Conservation (phyloP, 176 grass and related monocot genomes). For the Cenchrus fungigraminus region DNA sequence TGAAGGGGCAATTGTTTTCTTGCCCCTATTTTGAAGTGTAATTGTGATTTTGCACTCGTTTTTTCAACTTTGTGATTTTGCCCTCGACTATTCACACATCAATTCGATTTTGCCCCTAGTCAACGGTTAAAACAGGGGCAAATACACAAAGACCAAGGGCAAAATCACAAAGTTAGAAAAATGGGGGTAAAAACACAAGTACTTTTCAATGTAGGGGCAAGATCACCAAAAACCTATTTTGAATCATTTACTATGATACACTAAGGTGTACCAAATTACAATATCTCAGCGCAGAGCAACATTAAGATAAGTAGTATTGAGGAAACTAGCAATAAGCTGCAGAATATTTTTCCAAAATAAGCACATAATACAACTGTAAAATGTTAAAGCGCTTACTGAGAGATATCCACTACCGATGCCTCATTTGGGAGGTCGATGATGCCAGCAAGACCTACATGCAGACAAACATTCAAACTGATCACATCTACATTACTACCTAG, state of each 20-base stretch:
- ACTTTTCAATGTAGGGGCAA: too few relatives aligned
- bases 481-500: neutral
- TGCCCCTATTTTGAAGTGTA: too few relatives aligned
- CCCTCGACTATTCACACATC: too few relatives aligned
- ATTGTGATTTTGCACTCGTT: too few relatives aligned
- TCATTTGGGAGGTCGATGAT: constrained; percentile 59
- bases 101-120: too few relatives aligned
- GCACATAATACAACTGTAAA: neutral
- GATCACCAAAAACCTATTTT: neutral
- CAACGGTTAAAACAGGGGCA: too few relatives aligned
- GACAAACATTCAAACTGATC: constrained; percentile 24
- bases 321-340: constrained; percentile 2
- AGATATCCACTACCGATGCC: constrained; percentile 54
- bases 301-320: constrained; percentile 2
- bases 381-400: constrained; percentile 47
- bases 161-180: too few relatives aligned
- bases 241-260: constrained; percentile 28
- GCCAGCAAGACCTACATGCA: constrained; percentile 55
- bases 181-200: too few relatives aligned
- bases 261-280: neutral
- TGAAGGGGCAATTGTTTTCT: neutral
- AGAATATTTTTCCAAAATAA: neutral
- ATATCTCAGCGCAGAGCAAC: neutral
- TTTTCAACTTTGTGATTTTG: too few relatives aligned
- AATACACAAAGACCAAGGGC: too few relatives aligned